Percentiles rank a stretch among this genome's conserved stretches.
Conservation (phyloP, 805 yeast genomes). For the Yueomyces sinensis region DNA sequence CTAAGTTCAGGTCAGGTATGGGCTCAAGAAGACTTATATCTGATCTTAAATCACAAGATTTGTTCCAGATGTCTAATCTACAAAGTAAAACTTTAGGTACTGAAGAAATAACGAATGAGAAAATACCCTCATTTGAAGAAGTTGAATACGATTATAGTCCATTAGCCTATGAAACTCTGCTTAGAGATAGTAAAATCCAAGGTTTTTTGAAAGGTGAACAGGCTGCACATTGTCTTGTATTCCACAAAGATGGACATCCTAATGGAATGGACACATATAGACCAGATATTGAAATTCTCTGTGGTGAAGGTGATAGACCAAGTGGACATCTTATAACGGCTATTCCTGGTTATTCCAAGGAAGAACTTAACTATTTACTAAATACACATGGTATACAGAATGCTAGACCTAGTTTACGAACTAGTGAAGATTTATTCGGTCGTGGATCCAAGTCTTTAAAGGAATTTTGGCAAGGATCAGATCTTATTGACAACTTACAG, state of each 20-base stretch:
- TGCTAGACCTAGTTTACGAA: constrained; percentile 11
- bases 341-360: constrained; percentile 8
- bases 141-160: constrained; percentile 10
- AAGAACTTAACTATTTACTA: constrained; percentile 4
- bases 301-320: constrained; percentile 8
- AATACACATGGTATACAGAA: no score
- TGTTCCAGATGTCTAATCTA: neutral
- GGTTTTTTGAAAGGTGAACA: constrained; percentile 12
- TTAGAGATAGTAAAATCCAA: constrained; percentile 13
- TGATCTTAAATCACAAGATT: neutral
- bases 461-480: constrained; percentile 12
- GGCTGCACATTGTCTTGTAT: constrained; percentile 20
- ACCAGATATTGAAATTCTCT: constrained; percentile 16
- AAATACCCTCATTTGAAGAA: no score
- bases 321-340: constrained; percentile 1
- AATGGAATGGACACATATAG: constrained; percentile 6
- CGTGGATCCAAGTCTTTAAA: constrained; percentile 9
- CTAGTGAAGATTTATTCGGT: constrained; percentile 10
- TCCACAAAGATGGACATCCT: constrained; percentile 12
- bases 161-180: constrained; percentile 10
- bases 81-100: no score
- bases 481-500: constrained; percentile 8
- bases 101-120: no score
- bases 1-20: no score
- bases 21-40: neutral